phyloP scores from a whole-genome alignment of 805 yeast genomes.

The Blastobotrys terrestris region DNA sequence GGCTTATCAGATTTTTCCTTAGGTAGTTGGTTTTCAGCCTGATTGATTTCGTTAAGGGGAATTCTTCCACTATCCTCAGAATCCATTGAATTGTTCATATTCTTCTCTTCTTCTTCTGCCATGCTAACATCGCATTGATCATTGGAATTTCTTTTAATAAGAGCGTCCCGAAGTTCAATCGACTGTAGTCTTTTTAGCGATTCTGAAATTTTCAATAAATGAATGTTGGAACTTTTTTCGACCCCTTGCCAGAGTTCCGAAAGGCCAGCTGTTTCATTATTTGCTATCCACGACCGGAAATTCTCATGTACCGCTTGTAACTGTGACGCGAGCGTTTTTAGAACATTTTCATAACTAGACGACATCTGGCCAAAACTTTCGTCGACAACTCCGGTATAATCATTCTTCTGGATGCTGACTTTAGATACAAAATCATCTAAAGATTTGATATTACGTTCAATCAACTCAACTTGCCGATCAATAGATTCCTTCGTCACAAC shows the following conservation, averaged over 20 bases:
- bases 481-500: background rate
- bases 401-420: background rate
- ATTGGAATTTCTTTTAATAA: background rate
- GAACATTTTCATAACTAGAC: background rate
- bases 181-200: background rate
- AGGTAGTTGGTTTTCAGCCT: conserved; percentile 4
- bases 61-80: background rate
- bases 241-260: conserved; percentile 2
- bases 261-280: background rate
- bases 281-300: background rate
- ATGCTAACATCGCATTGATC: background rate
- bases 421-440: background rate
- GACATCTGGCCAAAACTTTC: background rate
- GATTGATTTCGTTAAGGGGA: conserved; percentile 5
- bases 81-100: background rate
- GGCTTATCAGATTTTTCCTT: background rate
- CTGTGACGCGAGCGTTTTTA: background rate
- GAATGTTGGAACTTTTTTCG: background rate
- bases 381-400: background rate
- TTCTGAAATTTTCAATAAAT: background rate
- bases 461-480: background rate
- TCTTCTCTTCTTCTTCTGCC: background rate
- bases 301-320: background rate
- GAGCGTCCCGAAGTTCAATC: background rate
- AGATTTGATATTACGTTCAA: background rate